Evolutionary conservation across 2,329 filamentous ascomycete species (phyloP), one percentile per base, ranked within the genome.

Genomic region (Verticillium nonalfalfae): DNA sequence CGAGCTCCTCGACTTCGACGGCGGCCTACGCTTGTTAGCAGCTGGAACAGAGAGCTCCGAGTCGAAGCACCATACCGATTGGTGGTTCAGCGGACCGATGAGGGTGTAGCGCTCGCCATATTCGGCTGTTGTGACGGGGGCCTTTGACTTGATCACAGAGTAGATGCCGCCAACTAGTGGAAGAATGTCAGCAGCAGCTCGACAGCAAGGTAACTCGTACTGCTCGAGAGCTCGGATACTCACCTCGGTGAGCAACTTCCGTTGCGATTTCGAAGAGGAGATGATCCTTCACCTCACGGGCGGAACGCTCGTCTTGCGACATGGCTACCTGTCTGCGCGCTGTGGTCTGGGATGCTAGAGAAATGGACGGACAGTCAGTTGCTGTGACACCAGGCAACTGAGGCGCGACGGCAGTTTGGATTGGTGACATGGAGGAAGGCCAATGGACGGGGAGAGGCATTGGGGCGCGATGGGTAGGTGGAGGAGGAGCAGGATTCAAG

Each of bases 71-170:
- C 89, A 71, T 83, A 95, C 91, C 67, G 95, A 97, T 70, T 89
- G 85, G 74, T 90, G 89, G 78, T 98, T 97, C 73, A 96, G 87
- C 62, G 95, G 95, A 1, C 95, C 95, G 74, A 99, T 93, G 67
- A 98, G 85, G 34, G 92, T 96, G 78, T 99, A 99, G 67, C 92
- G 87, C 63, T 97, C 93, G 76, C 95, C 95, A 95, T 98, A 99
- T 77, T 99, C 95, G 64, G 93, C 93, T 1, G 94, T 97, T 54
- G 95, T 98, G 64, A 98, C 95, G 58, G 95, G 94, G 40, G 95
- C 94, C 78, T 99, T 99, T 64, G 95, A 99, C 78, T 99, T 99
- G 78, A 99, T 88, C 67, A 99, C 95, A 15, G 94, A 98, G 82
- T 99, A 99, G 79, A 99, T 99, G 70, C 95, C 95, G 72, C 95